Percentiles rank a stretch among this genome's conserved stretches.
Evolutionary conservation across 208 protist species (phyloP).

Genomic region (Crithidia fasciculata): DNA sequence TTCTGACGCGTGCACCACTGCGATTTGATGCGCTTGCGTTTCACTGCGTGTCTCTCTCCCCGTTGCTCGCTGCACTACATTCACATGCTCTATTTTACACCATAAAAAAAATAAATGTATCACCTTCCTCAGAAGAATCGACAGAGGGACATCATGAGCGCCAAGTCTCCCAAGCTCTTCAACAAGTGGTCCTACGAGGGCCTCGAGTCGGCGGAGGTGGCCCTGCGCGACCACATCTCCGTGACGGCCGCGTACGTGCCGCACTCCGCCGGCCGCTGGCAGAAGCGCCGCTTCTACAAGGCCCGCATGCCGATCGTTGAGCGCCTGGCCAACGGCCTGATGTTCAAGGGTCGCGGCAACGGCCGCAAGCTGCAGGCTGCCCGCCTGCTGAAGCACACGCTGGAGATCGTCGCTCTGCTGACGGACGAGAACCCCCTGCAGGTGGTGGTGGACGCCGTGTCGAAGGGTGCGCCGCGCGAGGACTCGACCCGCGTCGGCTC

Average conservation of each 20-base stretch:
- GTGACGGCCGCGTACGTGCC: constrained; percentile 96
- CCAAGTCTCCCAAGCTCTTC: constrained; percentile 88
- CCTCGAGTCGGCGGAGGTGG: constrained; percentile 86
- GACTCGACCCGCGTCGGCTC: constrained; percentile 99
- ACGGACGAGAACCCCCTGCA: constrained; percentile 99
- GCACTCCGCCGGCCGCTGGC: constrained; percentile 98
- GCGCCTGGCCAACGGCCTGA: constrained; percentile 97
- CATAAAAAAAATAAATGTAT: neutral
- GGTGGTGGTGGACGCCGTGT: constrained; percentile 98
- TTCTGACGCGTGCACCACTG: no score
- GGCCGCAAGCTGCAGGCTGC: constrained; percentile 99
- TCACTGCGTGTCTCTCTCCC: neutral
- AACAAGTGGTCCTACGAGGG: constrained; percentile 92
- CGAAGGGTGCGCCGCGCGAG: constrained; percentile 99
- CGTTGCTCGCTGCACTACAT: neutral
- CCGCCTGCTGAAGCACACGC: constrained; percentile 98
- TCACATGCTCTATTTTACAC: neutral
- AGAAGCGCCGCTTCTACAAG: constrained; percentile 99
- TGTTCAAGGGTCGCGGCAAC: constrained; percentile 99
- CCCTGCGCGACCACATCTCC: constrained; percentile 98
- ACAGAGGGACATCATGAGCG: constrained; percentile 50
- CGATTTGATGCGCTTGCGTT: neutral
- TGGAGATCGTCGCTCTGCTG: constrained; percentile 99
- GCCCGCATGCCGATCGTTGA: constrained; percentile 95
- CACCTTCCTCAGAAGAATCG: neutral